Evolutionary conservation across 2,329 filamentous ascomycete species (phyloP).

Genomic region (Acrocalymma vagum): DNA sequence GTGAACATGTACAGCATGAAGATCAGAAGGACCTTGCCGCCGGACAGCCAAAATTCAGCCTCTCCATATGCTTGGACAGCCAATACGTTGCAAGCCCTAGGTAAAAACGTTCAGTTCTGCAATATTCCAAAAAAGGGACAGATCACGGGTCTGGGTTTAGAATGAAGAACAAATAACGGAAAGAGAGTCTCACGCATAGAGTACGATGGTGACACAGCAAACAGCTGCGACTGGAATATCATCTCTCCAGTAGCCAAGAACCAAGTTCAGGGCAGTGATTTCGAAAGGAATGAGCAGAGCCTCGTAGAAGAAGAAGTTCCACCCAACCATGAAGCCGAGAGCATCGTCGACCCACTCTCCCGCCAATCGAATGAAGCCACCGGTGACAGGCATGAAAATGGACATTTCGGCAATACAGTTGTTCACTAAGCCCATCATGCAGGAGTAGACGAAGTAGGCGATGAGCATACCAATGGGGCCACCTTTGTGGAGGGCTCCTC

Average conservation of each 20-base stretch:
- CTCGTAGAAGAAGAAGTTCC: constrained; percentile 63
- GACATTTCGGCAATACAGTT: constrained; percentile 73
- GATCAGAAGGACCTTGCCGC: constrained; percentile 57
- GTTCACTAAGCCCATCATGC: constrained; percentile 68
- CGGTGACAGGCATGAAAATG: constrained; percentile 68
- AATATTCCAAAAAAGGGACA: background rate
- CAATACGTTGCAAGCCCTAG: constrained; percentile 56
- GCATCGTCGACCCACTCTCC: constrained; percentile 73
- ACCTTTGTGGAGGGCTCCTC: constrained; percentile 60
- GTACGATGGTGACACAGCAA: constrained; percentile 50
- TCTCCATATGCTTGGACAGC: constrained; percentile 57
- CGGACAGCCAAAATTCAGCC: constrained; percentile 55
- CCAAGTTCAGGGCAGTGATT: constrained; percentile 55
- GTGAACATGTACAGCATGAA: constrained; percentile 56
- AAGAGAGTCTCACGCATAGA: constrained; percentile 48
- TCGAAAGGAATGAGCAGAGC: constrained; percentile 61
- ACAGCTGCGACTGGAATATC: constrained; percentile 53
- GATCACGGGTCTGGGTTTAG: background rate
- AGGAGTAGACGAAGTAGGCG: constrained; percentile 65
- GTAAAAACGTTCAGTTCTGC: constrained; percentile 16
- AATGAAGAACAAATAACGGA: constrained; percentile 6
- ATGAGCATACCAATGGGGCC: constrained; percentile 65
- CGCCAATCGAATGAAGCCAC: constrained; percentile 71
- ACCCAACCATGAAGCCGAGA: constrained; percentile 64
- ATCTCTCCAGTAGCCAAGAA: constrained; percentile 54